Evolutionary conservation across 805 yeast genomes (phyloP).

Genomic region (Candida maesae): DNA sequence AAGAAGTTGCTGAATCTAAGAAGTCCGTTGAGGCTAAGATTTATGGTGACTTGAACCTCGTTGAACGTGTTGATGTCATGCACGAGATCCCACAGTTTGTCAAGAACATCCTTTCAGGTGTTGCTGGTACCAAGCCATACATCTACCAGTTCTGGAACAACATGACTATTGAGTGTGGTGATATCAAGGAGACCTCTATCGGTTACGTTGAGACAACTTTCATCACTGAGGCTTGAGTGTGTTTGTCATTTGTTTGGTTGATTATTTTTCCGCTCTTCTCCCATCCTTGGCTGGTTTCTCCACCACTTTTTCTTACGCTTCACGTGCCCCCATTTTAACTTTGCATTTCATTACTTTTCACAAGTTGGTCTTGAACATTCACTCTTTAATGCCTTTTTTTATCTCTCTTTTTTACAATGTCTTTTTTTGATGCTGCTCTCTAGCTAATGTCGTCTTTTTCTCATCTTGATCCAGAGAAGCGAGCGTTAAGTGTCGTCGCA

Average conservation of each 20-base stretch:
- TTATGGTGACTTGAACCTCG: conserved; percentile 59
- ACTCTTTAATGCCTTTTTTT: background rate
- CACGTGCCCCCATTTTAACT: background rate
- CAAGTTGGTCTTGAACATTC: background rate
- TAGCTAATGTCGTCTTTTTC: background rate
- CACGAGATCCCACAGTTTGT: conserved; percentile 93
- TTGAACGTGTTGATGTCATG: conserved; percentile 97
- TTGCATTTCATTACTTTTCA: background rate
- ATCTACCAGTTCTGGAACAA: conserved; percentile 86
- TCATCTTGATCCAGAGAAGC: background rate
- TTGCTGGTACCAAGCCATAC: conserved; percentile 95
- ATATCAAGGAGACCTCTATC: conserved; percentile 52
- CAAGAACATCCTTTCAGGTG: conserved; percentile 88
- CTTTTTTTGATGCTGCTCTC: background rate
- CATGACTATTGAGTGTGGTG: conserved; percentile 43
- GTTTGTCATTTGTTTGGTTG: background rate
- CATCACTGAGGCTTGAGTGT: conserved; percentile 38
- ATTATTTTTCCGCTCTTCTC: background rate
- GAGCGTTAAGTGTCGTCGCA: too few relatives aligned
- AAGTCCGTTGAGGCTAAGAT: conserved; percentile 45
- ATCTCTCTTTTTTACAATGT: background rate
- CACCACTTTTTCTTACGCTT: background rate
- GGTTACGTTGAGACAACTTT: conserved; percentile 82
- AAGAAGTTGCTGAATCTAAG: conserved; percentile 33
- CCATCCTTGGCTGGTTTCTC: too few relatives aligned